Evolutionary conservation across 208 protist species (phyloP), one percentile per base, ranked within the genome.

Genomic region (Strigomonas culicis): DNA sequence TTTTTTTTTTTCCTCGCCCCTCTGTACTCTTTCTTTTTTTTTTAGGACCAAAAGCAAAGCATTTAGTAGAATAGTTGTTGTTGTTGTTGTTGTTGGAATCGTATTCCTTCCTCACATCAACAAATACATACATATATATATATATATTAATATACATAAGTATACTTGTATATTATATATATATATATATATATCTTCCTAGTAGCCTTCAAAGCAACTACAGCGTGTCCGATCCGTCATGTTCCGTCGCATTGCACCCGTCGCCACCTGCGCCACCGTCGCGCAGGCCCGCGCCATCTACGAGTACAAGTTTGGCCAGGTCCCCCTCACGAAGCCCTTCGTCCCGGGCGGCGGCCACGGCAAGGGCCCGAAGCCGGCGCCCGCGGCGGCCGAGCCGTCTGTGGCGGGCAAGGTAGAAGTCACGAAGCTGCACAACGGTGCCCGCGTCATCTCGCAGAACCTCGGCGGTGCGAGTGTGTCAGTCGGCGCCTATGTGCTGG

Each of bases 241-340:
- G 7, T 8, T 6, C 19, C 7, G 3, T 57, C 2, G 4, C 4
- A 17, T n/a, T 41, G 41, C n/a, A 61, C 8, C n/a, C 24, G 7
- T 51, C 22, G 17, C 7, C 22, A 41, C 25, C 58, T 32, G 32
- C 15, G 22, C 39, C 53, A 46, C 80, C 62, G 74, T 70, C 49
- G 80, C 78, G 32, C 68, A 64, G 49, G 39, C 63, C n/a, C 69
- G 76, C 27, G 47, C 57, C n/a, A 87, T 88, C 68, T 87, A 84
- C 61, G 74, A 87, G 59, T 93, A 90, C 77, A 72, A 80, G 60
- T 93, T 93, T 66, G 86, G 86, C 17, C 85, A 92, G 73, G 82
- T 82, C 13, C 82, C 82, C 10, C 74, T 92, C 31, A 78, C 72
- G 59, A 65, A 77, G 64, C 69, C 75, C 47, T 92, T 92, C 67